phyloP scores from a whole-genome alignment of 768 basidiomycete genomes.

The Erythrobasidium yunnanense region DNA sequence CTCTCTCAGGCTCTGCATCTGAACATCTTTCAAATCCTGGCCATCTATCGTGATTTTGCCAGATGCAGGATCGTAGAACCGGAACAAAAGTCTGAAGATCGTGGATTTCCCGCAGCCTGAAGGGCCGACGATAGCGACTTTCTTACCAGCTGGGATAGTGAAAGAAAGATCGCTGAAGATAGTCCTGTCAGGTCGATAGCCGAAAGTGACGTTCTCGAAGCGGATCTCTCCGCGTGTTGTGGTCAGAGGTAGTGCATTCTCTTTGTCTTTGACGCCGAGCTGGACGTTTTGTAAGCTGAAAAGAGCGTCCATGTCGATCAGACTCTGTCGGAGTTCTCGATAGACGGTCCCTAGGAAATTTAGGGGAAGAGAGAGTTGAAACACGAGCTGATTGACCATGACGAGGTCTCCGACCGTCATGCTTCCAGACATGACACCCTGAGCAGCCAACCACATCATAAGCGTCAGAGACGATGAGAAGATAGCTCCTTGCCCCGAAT shows the following conservation, averaged over 20 bases:
- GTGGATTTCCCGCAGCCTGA: constrained; percentile 97
- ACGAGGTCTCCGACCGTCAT: constrained; percentile 98
- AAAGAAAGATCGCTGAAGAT: constrained; percentile 84
- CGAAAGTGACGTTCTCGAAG: constrained; percentile 85
- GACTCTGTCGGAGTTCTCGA: constrained; percentile 86
- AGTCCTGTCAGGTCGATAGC: constrained; percentile 77
- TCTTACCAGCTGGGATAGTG: constrained; percentile 87
- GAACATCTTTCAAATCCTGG: constrained; percentile 67
- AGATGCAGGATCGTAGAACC: constrained; percentile 76
- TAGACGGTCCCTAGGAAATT: constrained; percentile 97
- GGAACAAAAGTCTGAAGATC: constrained; percentile 80
- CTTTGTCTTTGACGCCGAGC: constrained; percentile 57
- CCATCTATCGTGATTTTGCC: constrained; percentile 74
- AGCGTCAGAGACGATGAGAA: constrained; percentile 85
- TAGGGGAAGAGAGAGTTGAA: constrained; percentile 88
- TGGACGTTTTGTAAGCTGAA: constrained; percentile 68
- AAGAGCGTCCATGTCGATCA: constrained; percentile 92
- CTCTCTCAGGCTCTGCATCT: constrained; percentile 59
- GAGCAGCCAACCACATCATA: constrained; percentile 93
- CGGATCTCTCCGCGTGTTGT: constrained; percentile 75
- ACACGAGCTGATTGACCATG: constrained; percentile 97
- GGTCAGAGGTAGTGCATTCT: constrained; percentile 55
- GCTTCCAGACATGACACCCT: constrained; percentile 83
- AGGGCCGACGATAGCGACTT: constrained; percentile 92
- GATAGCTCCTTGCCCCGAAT: constrained; percentile 93